These are phyloP conservation scores for Stagonosporopsis tanaceti DNA, from an alignment of 2,329 filamentous ascomycete genomes.

Conservation along the genomic window DNA sequence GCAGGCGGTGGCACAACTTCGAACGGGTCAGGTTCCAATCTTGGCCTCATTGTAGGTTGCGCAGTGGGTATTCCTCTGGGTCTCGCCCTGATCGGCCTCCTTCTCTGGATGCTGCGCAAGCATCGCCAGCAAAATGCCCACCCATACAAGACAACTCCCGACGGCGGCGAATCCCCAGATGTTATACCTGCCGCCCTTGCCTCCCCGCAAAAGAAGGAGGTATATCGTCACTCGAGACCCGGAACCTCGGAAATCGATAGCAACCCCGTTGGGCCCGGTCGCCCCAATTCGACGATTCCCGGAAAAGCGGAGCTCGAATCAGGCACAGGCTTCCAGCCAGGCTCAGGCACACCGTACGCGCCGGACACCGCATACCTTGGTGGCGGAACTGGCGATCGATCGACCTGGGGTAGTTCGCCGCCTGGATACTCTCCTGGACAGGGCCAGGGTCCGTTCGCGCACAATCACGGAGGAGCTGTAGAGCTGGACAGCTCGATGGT, in stretches of 20 bases:
- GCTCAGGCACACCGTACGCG: slow-evolving; percentile 31
- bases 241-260: slow-evolving; percentile 41
- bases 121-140: slow-evolving; percentile 32
- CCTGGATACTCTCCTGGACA: slow-evolving; percentile 41
- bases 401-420: slow-evolving; percentile 40
- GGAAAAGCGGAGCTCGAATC: slow-evolving; percentile 43
- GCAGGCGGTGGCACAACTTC: slow-evolving; percentile 4
- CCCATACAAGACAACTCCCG: slow-evolving; percentile 28
- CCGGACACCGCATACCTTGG: slow-evolving; percentile 44
- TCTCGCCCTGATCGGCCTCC: slow-evolving; percentile 40
- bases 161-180: slow-evolving; percentile 24
- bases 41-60: slow-evolving; percentile 45
- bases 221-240: slow-evolving; percentile 23
- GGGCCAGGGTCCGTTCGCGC: slow-evolving; percentile 18
- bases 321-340: slow-evolving; percentile 37
- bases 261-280: slow-evolving; percentile 38
- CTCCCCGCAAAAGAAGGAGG: slow-evolving; percentile 27
- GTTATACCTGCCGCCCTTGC: slow-evolving; percentile 37
- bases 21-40: slow-evolving; percentile 30
- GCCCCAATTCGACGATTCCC: slow-evolving; percentile 37
- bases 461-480: slow-evolving; percentile 17
- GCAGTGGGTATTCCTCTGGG: slow-evolving; percentile 48
- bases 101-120: slow-evolving; percentile 45
- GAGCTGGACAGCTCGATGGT: slow-evolving; percentile 33
- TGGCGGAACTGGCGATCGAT: slow-evolving; percentile 35